Evolutionary conservation across 2,329 filamentous ascomycete species (phyloP).

Genomic region (Fusarium domesticum): DNA sequence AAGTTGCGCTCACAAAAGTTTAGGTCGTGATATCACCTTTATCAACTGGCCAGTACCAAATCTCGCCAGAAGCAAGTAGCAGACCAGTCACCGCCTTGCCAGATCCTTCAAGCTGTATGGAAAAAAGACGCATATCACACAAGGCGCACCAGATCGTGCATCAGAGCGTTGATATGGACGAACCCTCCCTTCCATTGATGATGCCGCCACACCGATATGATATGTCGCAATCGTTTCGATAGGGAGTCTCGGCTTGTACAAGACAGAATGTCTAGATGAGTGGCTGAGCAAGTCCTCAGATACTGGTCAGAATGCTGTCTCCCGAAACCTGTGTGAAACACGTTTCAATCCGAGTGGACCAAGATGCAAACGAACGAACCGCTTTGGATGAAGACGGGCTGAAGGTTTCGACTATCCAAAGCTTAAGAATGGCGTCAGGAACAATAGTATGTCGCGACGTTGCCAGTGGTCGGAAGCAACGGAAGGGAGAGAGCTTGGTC

Average conservation of each 20-base stretch:
- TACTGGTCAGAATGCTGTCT: background rate
- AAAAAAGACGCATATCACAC: constrained; percentile 2
- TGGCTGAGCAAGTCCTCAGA: constrained; percentile 6
- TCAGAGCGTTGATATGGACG: constrained; percentile 5
- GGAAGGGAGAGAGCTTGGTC: constrained; percentile 1
- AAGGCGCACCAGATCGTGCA: constrained; percentile 1
- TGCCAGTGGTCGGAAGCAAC: background rate
- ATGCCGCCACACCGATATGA: constrained; percentile 27
- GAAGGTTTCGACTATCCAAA: background rate
- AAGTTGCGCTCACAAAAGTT: constrained; percentile 1
- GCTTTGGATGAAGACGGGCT: background rate
- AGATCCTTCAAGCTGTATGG: constrained; percentile 10
- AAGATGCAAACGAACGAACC: background rate
- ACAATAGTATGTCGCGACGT: constrained; percentile 4
- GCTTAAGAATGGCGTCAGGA: background rate
- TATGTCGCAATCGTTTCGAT: constrained; percentile 21
- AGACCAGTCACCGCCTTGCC: constrained; percentile 1
- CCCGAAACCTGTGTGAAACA: background rate
- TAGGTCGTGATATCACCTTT: background rate
- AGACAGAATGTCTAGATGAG: constrained; percentile 1
- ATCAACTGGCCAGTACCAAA: constrained; percentile 1
- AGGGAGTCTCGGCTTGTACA: background rate
- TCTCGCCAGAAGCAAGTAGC: background rate
- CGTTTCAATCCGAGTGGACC: background rate
- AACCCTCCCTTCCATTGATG: constrained; percentile 16